Percentiles rank a stretch among this genome's conserved stretches.
These are phyloP conservation scores for Debaryomyces sp. DNA, from an alignment of 1,139 yeast species.

Conservation along the genomic window DNA sequence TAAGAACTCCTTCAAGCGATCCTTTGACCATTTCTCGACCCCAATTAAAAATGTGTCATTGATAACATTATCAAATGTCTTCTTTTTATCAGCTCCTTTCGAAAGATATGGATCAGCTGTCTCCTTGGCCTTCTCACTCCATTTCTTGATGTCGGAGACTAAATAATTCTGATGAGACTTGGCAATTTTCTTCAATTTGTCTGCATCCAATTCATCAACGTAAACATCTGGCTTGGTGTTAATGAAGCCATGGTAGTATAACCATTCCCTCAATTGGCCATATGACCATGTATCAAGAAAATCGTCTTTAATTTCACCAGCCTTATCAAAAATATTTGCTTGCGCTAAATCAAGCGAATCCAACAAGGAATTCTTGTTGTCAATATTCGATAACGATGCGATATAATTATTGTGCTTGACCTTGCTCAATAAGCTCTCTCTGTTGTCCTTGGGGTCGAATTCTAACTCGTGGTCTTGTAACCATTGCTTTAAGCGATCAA, in stretches of 20 bases:
- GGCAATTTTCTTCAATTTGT: conserved; percentile 22
- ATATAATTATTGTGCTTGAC: conserved; percentile 46
- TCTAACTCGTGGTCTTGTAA: conserved; percentile 45
- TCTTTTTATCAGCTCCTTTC: conserved; percentile 26
- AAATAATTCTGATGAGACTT: conserved; percentile 25
- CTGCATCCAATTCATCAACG: conserved; percentile 19
- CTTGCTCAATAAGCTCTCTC: conserved; percentile 43
- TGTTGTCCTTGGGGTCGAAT: conserved; percentile 38
- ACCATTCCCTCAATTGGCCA: conserved; percentile 36
- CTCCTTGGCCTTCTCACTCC: conserved; percentile 30
- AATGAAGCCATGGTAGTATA: conserved; percentile 28
- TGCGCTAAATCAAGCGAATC: conserved; percentile 39
- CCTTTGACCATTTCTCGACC: conserved; percentile 50
- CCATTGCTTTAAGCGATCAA: conserved; percentile 49
- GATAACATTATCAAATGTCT: conserved; percentile 31
- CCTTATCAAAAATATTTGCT: conserved; percentile 38
- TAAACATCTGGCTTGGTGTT: conserved; percentile 27
- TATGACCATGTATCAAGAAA: conserved; percentile 45
- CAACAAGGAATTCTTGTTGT: conserved; percentile 40
- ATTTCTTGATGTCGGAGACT: conserved; percentile 48
- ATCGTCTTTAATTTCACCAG: conserved; percentile 44
- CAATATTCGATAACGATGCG: conserved; percentile 36
- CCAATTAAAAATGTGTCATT: conserved; percentile 50
- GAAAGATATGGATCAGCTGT: conserved; percentile 25
- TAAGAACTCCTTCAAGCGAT: conserved; percentile 52